Percentiles rank a stretch among this genome's conserved stretches.
Evolutionary conservation across 768 basidiomycete species (phyloP).

Genomic region (Nidula microcarpa): DNA sequence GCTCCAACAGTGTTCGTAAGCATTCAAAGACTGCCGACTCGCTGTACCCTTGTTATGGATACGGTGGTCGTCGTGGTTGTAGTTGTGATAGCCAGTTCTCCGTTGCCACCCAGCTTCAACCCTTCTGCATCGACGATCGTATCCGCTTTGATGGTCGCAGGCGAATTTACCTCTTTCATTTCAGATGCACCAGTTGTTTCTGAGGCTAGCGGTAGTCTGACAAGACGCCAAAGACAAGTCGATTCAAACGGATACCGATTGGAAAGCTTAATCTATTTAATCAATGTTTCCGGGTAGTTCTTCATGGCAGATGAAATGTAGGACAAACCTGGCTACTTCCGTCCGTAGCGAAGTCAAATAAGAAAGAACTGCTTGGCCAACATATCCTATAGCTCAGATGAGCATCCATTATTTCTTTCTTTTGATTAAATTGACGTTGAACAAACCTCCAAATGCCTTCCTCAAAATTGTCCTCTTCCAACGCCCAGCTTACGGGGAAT

Average conservation of each 20-base stretch:
- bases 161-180: neutral
- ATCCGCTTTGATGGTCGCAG: slow-evolving; percentile 11
- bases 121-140: slow-evolving; percentile 17
- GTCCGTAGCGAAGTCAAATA: slow-evolving; percentile 12
- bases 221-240: slow-evolving; percentile 16
- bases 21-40: neutral
- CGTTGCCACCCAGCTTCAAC: slow-evolving; percentile 17
- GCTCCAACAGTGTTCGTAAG: too few species aligned
- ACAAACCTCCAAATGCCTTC: slow-evolving; percentile 16
- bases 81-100: slow-evolving; percentile 23
- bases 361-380: slow-evolving; percentile 17
- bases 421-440: neutral
- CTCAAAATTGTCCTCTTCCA: slow-evolving; percentile 15
- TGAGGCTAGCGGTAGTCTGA: slow-evolving; percentile 1
- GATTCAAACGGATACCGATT: slow-evolving; percentile 9
- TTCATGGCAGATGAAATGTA: neutral
- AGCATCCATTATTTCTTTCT: neutral
- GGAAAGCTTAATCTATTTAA: slow-evolving; percentile 14
- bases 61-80: slow-evolving; percentile 25
- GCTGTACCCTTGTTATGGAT: slow-evolving; percentile 19
- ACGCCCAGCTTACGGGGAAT: slow-evolving; percentile 27
- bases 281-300: neutral
- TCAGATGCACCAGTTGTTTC: neutral
- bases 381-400: slow-evolving; percentile 12
- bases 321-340: slow-evolving; percentile 7